Conservation (phyloP, 805 yeast genomes). For the Candida manassasensis region DNA sequence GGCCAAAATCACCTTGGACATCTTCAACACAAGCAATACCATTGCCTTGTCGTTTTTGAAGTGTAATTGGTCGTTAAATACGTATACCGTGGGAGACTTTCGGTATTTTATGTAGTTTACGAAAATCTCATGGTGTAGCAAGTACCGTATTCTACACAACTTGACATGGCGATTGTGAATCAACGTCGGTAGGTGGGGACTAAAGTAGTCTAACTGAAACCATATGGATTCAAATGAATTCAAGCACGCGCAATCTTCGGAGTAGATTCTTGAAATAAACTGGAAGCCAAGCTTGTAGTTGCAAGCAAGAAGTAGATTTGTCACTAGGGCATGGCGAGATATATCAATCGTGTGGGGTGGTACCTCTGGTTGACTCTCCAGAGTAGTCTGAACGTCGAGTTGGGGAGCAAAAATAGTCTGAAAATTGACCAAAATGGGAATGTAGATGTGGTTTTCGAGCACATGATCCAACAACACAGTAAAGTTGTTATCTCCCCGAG, state of each 20-base stretch:
- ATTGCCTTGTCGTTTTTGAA: conserved; percentile 6
- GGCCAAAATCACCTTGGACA: conserved; percentile 4
- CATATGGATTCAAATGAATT: conserved; percentile 14
- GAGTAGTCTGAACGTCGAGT: not conserved
- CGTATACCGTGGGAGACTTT: not conserved
- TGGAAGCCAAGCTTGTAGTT: conserved; percentile 2
- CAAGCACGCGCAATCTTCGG: not conserved
- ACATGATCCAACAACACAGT: not conserved
- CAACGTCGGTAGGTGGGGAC: conserved; percentile 11
- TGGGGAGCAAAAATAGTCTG: not conserved
- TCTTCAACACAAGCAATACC: conserved; percentile 5
- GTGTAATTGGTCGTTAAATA: not conserved
- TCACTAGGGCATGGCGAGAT: not conserved
- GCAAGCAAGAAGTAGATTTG: conserved; percentile 1
- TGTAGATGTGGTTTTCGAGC: not conserved
- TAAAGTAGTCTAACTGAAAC: conserved; percentile 16
- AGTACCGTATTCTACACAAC: conserved; percentile 5
- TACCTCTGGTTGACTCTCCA: not conserved
- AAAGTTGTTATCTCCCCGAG: conserved; percentile 1
- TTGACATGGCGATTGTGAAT: conserved; percentile 7
- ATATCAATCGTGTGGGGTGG: not conserved
- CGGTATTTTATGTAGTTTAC: conserved; percentile 1
- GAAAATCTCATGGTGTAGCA: conserved; percentile 8
- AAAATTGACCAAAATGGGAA: not conserved
- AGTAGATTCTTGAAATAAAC: not conserved